phyloP scores from a whole-genome alignment of 108 stramenopile genomes.

The Skeletonema marinoi region DNA sequence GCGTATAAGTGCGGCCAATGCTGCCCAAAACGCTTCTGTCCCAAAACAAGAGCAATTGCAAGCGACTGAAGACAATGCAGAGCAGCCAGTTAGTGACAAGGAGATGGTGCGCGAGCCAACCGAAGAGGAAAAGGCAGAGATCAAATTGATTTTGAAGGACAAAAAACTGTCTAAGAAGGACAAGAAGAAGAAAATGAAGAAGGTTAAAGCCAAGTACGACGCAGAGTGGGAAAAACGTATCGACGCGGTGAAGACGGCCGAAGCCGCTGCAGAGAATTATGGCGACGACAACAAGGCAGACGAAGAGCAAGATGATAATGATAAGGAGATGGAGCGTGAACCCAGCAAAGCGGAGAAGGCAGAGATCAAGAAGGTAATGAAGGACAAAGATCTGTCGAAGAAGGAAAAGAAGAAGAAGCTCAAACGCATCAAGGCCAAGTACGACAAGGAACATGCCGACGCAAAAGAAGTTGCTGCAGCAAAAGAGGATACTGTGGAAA shows the following conservation, averaged over 20 bases:
- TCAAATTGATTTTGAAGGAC: constrained; percentile 16
- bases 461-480: not conserved
- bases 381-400: not conserved
- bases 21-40: not conserved
- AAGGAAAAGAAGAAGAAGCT: not conserved
- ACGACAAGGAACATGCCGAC: not conserved
- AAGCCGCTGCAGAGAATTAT: not conserved
- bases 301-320: not conserved
- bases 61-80: not conserved
- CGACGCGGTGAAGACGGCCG: not conserved
- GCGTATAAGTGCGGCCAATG: not conserved
- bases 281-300: not conserved
- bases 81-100: not conserved
- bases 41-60: not conserved
- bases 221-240: not conserved
- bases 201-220: constrained; percentile 12
- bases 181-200: constrained; percentile 4
- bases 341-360: not conserved
- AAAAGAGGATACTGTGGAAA: not conserved
- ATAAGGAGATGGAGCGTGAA: not conserved
- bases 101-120: not conserved
- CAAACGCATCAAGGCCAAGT: not conserved
- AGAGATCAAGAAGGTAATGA: not conserved
- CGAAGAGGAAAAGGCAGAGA: not conserved
- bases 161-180: constrained; percentile 1